A percentile compares a stretch with the other conserved stretches of the same genome.
phyloP scores from a whole-genome alignment of 345 rosid species.

The Luvunga scandens region DNA sequence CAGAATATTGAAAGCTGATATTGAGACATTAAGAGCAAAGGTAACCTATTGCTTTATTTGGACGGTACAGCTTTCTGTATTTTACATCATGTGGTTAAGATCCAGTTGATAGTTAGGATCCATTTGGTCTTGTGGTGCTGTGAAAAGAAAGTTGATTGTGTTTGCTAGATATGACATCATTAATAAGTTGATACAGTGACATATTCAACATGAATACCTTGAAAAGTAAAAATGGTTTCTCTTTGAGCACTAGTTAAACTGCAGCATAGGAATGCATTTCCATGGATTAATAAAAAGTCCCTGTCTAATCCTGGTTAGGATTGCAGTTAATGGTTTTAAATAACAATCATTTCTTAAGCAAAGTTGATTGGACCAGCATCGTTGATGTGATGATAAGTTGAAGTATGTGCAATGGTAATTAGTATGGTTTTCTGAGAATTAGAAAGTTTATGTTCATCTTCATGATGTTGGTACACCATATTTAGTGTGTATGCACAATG shows the following conservation, averaged over 20 bases:
- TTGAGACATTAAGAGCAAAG: conserved; percentile 90
- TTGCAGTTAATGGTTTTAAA: neutral
- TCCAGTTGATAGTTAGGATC: neutral
- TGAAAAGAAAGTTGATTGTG: too few relatives aligned
- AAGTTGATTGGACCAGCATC: conserved; percentile 2
- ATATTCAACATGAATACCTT: neutral
- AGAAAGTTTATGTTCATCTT: neutral
- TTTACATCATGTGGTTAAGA: neutral
- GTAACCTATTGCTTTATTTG: conserved; percentile 26
- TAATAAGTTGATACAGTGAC: neutral
- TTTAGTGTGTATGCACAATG: neutral
- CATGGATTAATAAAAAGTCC: neutral
- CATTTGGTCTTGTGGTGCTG: too few relatives aligned
- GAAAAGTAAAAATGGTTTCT: conserved; percentile 5
- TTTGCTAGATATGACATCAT: neutral
- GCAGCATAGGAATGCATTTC: neutral
- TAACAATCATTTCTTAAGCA: neutral
- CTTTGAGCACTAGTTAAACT: neutral
- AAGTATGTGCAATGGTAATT: neutral
- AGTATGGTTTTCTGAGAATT: neutral
- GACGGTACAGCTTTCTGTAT: neutral
- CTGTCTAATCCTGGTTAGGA: neutral
- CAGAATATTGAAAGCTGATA: conserved; percentile 92
- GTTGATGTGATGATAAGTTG: neutral
- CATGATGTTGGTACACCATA: neutral